Percentiles rank a stretch among this genome's conserved stretches.
Conservation (phyloP, 2,329 filamentous ascomycete genomes). For the Sporothrix curviconia region DNA sequence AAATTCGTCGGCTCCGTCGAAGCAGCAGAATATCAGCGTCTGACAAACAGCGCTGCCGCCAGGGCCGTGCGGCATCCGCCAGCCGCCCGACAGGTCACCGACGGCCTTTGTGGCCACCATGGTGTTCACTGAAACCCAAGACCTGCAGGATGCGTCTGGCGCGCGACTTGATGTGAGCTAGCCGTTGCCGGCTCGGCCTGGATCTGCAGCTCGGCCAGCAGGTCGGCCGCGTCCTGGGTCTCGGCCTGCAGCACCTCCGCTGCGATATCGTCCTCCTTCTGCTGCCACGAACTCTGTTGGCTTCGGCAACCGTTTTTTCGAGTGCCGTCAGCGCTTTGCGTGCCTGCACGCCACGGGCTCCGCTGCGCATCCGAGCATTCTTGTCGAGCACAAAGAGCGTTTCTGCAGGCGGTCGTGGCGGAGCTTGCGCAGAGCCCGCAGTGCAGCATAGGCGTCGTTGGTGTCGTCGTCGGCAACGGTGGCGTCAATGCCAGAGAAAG, state of each 20-base stretch:
- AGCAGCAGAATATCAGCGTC: constrained; percentile 69
- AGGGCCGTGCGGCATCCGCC: constrained; percentile 65
- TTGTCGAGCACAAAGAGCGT: constrained; percentile 63
- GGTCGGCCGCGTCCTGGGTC: constrained; percentile 61
- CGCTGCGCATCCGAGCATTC: constrained; percentile 66
- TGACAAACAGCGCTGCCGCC: constrained; percentile 60
- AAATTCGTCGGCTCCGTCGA: constrained; percentile 88
- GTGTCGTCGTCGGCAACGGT: not conserved
- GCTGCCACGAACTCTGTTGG: constrained; percentile 45
- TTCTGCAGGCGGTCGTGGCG: constrained; percentile 56
- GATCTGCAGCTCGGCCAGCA: constrained; percentile 62
- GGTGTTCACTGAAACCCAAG: constrained; percentile 15
- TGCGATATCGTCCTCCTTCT: constrained; percentile 51
- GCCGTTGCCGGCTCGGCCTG: constrained; percentile 59
- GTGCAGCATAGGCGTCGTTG: constrained; percentile 41
- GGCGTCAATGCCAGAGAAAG: constrained; percentile 11
- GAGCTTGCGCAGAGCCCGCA: constrained; percentile 55
- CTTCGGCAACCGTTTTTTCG: constrained; percentile 60
- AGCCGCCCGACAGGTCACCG: constrained; percentile 63
- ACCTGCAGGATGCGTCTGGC: constrained; percentile 41
- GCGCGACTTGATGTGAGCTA: constrained; percentile 43
- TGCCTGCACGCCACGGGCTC: constrained; percentile 65
- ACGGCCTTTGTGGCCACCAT: constrained; percentile 33
- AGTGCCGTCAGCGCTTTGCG: constrained; percentile 65
- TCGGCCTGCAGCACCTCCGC: constrained; percentile 53